Evolutionary conservation across 2,329 filamentous ascomycete species (phyloP), one percentile per base, ranked within the genome.

Genomic region (Fusarium clavum): DNA sequence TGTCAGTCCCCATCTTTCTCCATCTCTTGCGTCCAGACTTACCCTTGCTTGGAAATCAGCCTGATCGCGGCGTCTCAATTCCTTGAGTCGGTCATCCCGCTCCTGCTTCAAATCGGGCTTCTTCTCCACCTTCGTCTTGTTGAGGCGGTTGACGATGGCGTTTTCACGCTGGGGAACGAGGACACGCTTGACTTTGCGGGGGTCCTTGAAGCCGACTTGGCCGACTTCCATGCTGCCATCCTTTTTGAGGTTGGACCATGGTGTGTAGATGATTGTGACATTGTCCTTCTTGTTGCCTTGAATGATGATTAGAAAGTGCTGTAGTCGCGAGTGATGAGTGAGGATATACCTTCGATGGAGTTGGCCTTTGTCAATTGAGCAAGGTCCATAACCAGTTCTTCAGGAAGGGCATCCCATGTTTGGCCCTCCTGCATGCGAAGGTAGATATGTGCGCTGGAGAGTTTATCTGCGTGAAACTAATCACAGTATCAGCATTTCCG

Each of bases 301-400:
- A 63, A 8, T 25, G 9, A 1, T 14, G 1, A 14, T 59, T n/a
- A 14, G 64, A 47, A 14, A 18, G 29, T 20, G 29, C 18, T 43
- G 7, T 2, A 2, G 2, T 40, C 8, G 3, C 5, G 4, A 27
- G 16, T 20, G 8, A 5, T 10, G 18, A 12, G 11, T 22, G 2
- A 20, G 3, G 13, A 34, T 13, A 14, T 76, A 91, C 93, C 96
- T 84, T 99, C 96, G 75, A 99, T 99, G 61, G 94, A 98, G 83
- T 99, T 99, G 68, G 96, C 96, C 83, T 99, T 99, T 61, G 96
- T 99, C 75, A 99, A 86, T 81, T 99, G 96, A n/a, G 93, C 96
- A 75, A 96, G 94, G 81, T 99, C 96, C 71, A 86, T 88, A 64
- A 99, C 79, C 29, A 99, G 86, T 6, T 88, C 88, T 66, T 89